phyloP scores from a whole-genome alignment of 257 asterid species.

The Nicotiana tabacum region DNA sequence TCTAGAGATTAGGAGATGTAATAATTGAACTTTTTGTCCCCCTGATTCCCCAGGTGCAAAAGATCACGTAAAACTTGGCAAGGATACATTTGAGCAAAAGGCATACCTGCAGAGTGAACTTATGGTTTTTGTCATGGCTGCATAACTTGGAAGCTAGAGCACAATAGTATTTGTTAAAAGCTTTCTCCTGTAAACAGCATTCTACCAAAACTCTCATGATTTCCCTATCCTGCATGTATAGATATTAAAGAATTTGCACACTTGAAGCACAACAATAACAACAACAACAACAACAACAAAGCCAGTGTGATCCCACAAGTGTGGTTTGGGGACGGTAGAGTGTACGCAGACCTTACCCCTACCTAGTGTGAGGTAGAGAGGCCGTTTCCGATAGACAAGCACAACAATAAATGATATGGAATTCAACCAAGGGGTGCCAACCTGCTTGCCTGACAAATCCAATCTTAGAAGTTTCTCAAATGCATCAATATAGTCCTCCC shows the following conservation, averaged over 20 bases:
- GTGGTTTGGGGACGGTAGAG: too few species aligned
- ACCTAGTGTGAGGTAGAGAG: too few species aligned
- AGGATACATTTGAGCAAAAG: slow-evolving; percentile 13
- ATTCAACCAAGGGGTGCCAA: slow-evolving; percentile 16
- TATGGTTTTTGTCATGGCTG: slow-evolving; percentile 84
- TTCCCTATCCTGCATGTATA: slow-evolving; percentile 74
- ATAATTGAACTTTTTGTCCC: background rate
- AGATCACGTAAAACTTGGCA: background rate
- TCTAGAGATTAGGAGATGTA: background rate
- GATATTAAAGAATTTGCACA: slow-evolving; percentile 10
- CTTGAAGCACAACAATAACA: background rate
- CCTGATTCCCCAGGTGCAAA: background rate
- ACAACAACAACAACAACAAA: too few species aligned
- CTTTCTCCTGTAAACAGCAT: slow-evolving; percentile 91
- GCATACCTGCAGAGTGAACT: slow-evolving; percentile 86
- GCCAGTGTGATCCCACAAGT: too few species aligned
- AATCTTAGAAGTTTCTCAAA: slow-evolving; percentile 84
- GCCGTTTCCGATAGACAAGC: background rate
- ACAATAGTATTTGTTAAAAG: slow-evolving; percentile 83
- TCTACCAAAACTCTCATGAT: slow-evolving; percentile 86
- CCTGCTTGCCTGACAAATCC: slow-evolving; percentile 93
- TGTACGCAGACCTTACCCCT: too few species aligned
- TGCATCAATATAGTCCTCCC: slow-evolving; percentile 87
- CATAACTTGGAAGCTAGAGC: slow-evolving; percentile 85
- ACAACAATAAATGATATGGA: background rate